Evolutionary conservation across 441 rosid species (phyloP), one percentile per base, ranked within the genome.

Genomic region (Brassica hybrid): DNA sequence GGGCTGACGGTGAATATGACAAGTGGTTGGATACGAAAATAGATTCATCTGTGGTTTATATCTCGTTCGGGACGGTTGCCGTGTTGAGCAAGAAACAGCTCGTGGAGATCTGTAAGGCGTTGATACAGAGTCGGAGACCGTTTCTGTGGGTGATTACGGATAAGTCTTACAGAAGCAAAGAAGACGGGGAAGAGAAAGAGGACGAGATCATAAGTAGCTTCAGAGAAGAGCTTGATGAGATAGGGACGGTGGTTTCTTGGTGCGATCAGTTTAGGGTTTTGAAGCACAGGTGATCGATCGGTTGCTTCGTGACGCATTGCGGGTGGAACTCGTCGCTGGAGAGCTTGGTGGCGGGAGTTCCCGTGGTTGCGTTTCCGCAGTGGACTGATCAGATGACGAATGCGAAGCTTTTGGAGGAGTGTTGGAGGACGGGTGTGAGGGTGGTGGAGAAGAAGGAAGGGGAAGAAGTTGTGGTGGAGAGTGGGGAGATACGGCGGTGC

Each of bases 301-400:
- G 94, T 10, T 91, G 97, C 48, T 91, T 87, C 17, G 63, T 91
- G 50, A 83, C 94, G 6, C 96, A 89, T 50, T 88, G 92, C 1
- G 93, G 96, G 2, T 90, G 96, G 96, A 89, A 85, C 69, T 90
- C 95, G 1, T 81, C 85, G 0, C 6, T 83, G 0, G 94, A 89
- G 83, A 83, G 91, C 65, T 60, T 89, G 45, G 85, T 70, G 1
- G 65, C 67, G 0, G 94, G 93, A 19, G 84, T 86, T 59, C 93
- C 90, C 0, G 74, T 86, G 71, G 90, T 89, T 75, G 91, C 89
- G 0, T 80, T 89, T 61, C 93, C 93, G 0, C 93, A 83, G 14
- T 81, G 85, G 84, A 62, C 70, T 0, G 97, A 89, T 70, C 97
- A 89, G 81, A 72, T 60, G 73, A 88, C 91, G 14, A 87, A 88